Base-by-base conservation (phyloP, 2,329 filamentous ascomycete genomes). In the Pseudocercospora pini-densiflorae region DNA sequence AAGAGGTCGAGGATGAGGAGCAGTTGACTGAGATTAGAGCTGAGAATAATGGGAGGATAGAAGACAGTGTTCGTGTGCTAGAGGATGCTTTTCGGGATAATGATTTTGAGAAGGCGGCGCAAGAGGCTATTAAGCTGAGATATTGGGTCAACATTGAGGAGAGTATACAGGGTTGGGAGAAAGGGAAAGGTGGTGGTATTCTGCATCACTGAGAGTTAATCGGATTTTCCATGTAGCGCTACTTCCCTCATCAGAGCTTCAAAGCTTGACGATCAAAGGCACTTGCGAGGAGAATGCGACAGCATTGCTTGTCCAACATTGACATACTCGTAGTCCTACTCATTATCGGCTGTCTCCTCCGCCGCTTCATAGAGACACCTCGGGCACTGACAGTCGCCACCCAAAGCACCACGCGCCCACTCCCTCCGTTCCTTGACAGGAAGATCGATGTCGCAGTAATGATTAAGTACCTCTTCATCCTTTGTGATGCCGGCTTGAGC, bases 61-160 rank as follows among this genome's bases (percentile, higher is more conserved):
- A 75, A 19, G 82, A 80, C 68, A 90, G 90, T 74, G 90, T 94
- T 75, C 79, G 79, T 59, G 77, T 80, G 1, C 75, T 98, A 24
- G 91, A 86, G 55, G 74, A 78, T 62, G 87, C 89, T 0, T 94
- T 98, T 76, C 83, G 81, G 68, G 73, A 78, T 8, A 91, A 90
- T 58, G 87, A 94, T 76, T 76, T 92, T 45, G 85, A 89, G 47
- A 80, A 68, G 8, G 94, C 93, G 16, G 89, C 86, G 80, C 79
- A 77, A 67, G 92, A 96, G 85, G 89, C 90, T 54, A 88, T 97
- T 1, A 84, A 87, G 78, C 80, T 97, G 81, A 84, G 93, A 78
- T 98, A 97, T 82, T 97, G 94, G 94, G 86, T 91, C 63, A 97
- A 94, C 79, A 90, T 98, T 68, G 86, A 88, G 68, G 91, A 96